Conservation (phyloP, 805 yeast species). For the Yamadazyma akitaensis region DNA sequence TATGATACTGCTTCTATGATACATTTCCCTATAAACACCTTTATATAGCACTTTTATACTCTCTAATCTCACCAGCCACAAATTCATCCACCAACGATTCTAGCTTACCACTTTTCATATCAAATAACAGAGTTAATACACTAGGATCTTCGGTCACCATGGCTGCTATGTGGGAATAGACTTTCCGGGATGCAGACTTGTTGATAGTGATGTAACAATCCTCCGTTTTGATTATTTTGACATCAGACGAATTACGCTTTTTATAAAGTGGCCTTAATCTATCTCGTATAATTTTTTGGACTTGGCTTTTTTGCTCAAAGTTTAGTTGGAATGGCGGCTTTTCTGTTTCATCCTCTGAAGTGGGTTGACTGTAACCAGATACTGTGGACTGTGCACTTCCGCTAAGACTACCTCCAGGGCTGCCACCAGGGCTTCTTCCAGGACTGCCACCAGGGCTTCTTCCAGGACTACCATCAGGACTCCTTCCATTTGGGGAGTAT, state of each 20-base stretch:
- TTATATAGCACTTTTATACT: slow-evolving; percentile 1
- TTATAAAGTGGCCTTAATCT: slow-evolving; percentile 49
- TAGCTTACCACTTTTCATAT: slow-evolving; percentile 15
- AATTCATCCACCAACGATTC: slow-evolving; percentile 21
- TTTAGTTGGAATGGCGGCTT: slow-evolving; percentile 19
- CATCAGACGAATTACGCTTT: slow-evolving; percentile 25
- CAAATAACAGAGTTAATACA: slow-evolving; percentile 17
- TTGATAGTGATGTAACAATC: slow-evolving; percentile 56
- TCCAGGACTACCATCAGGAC: no score
- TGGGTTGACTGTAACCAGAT: slow-evolving; percentile 9
- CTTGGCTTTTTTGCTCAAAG: slow-evolving; percentile 47
- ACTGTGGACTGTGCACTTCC: slow-evolving; percentile 12
- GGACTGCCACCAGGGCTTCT: no score
- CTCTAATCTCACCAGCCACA: slow-evolving; percentile 21
- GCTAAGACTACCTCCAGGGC: slow-evolving; percentile 1
- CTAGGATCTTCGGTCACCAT: slow-evolving; percentile 10
- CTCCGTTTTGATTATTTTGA: slow-evolving; percentile 24
- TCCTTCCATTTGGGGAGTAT: background rate
- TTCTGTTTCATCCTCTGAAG: slow-evolving; percentile 5
- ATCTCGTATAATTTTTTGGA: slow-evolving; percentile 57
- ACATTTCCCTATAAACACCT: background rate
- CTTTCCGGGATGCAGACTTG: slow-evolving; percentile 55
- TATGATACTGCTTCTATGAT: background rate
- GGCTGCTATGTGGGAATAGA: slow-evolving; percentile 43
- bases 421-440: no score